Conservation (phyloP, 129 eudicot genomes). For the Solidago caesia region DNA sequence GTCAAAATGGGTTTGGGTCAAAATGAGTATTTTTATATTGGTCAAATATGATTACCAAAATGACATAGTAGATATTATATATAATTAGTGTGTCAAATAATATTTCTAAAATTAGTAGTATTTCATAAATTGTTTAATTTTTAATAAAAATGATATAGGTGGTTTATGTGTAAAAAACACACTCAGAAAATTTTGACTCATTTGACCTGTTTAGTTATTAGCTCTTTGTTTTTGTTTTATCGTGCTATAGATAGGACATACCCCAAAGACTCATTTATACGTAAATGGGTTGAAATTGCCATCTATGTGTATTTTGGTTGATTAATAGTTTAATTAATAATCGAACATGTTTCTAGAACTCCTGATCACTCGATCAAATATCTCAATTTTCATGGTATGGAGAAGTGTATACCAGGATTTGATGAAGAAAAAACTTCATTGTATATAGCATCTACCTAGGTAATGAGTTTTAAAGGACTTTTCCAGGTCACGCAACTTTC, state of each 20-base stretch:
- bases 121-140: no score
- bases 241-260: not conserved
- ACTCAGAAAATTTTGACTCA: no score
- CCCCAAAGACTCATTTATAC: not conserved
- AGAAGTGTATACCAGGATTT: slow-evolving; percentile 10
- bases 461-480: not conserved
- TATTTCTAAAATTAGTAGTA: no score
- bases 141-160: no score
- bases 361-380: not conserved
- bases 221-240: not conserved
- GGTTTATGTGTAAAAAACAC: no score
- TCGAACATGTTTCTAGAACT: not conserved
- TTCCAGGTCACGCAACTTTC: slow-evolving; percentile 80
- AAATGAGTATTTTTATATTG: not conserved
- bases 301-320: not conserved
- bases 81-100: no score
- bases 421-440: not conserved
- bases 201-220: not conserved
- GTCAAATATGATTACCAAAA: not conserved
- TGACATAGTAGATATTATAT: no score
- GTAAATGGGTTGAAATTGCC: not conserved
- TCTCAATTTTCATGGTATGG: slow-evolving; percentile 1
- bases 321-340: slow-evolving; percentile 12
- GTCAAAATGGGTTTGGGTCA: not conserved
- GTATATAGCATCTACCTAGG: slow-evolving; percentile 7